phyloP scores from a whole-genome alignment of 73 alveolate species.

The Tetrahymena thermophila region DNA sequence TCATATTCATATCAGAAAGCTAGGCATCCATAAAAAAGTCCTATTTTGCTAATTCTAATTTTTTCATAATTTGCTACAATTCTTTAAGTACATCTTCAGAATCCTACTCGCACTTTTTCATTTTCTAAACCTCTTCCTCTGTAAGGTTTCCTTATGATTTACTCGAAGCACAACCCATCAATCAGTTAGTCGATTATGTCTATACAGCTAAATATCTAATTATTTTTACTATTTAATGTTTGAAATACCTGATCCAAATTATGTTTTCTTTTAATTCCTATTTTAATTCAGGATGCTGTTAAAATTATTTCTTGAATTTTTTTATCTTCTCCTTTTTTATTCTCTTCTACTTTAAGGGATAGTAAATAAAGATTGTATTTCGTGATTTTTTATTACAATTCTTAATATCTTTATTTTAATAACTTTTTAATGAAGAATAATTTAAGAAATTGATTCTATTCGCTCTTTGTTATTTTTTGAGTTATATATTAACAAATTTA shows the following conservation, averaged over 20 bases:
- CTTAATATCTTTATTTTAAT: background rate
- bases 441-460: background rate
- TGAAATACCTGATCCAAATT: background rate
- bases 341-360: background rate
- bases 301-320: too few relatives aligned
- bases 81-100: background rate
- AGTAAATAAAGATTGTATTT: too few relatives aligned
- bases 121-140: background rate
- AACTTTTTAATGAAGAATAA: background rate
- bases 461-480: background rate
- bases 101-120: background rate
- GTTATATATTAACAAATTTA: too few relatives aligned
- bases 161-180: background rate
- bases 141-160: background rate
- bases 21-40: background rate
- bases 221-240: background rate
- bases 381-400: too few relatives aligned
- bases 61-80: background rate
- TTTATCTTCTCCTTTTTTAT: background rate
- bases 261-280: background rate
- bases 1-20: background rate
- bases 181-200: background rate
- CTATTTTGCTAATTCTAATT: background rate
- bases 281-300: background rate
- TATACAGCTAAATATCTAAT: background rate